phyloP scores from a whole-genome alignment of 2,329 filamentous ascomycete genomes.

The Meredithiella fracta region DNA sequence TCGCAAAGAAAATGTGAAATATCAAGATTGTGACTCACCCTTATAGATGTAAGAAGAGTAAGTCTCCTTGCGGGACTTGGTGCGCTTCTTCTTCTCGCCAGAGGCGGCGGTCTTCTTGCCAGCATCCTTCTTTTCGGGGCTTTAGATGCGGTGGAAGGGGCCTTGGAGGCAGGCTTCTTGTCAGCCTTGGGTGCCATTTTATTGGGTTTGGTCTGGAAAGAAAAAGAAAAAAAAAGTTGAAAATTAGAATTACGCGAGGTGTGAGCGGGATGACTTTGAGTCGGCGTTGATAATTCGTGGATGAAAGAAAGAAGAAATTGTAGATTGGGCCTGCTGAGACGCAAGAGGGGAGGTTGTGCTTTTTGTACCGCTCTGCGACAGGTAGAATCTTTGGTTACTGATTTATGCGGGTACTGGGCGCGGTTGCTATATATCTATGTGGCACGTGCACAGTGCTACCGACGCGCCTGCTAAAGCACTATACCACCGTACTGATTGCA shows the following conservation, averaged over 20 bases:
- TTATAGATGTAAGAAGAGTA: constrained; percentile 99
- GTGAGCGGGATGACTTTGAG: constrained; percentile 15
- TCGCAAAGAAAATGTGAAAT: constrained; percentile 4
- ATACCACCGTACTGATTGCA: constrained; percentile 11
- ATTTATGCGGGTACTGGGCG: constrained; percentile 24
- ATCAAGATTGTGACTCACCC: constrained; percentile 57
- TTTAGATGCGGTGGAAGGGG: constrained; percentile 57
- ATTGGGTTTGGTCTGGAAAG: constrained; percentile 18
- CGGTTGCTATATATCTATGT: constrained; percentile 11
- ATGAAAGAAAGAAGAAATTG: constrained; percentile 22
- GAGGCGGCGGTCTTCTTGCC: constrained; percentile 97
- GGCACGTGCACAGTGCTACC: constrained; percentile 11
- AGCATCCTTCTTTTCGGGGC: constrained; percentile 93
- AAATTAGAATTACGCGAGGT: background rate
- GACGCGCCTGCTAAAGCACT: constrained; percentile 10
- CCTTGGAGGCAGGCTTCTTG: constrained; percentile 98
- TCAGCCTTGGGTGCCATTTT: constrained; percentile 97
- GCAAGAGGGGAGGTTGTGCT: constrained; percentile 36
- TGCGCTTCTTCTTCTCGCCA: constrained; percentile 99
- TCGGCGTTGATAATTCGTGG: constrained; percentile 13
- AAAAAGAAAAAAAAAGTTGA: background rate
- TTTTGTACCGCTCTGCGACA: constrained; percentile 44
- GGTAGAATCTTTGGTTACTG: constrained; percentile 30
- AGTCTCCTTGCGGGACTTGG: constrained; percentile 99
- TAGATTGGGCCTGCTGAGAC: constrained; percentile 27